phyloP scores from a whole-genome alignment of 495 filamentous ascomycete genomes.

The Gamarada debralockiae region DNA sequence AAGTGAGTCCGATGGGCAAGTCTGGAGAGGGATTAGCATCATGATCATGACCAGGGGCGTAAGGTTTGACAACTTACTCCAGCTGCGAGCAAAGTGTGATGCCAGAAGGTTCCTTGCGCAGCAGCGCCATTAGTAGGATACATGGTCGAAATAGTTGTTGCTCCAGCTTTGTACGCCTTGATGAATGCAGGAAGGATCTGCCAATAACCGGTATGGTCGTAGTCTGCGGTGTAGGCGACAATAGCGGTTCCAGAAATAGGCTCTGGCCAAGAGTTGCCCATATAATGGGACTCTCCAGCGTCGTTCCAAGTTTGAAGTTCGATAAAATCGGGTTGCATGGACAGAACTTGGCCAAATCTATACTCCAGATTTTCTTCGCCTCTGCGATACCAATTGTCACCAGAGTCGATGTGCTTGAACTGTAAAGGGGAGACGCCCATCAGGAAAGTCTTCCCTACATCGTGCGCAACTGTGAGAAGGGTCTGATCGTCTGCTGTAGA shows the following conservation, averaged over 20 bases:
- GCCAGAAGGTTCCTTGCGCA: conserved; percentile 20
- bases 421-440: conserved; percentile 38
- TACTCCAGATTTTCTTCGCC: conserved; percentile 38
- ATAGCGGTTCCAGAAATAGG: conserved; percentile 24
- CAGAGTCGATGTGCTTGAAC: conserved; percentile 36
- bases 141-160: conserved; percentile 12
- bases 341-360: conserved; percentile 20
- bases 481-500: conserved; percentile 23
- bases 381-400: conserved; percentile 36
- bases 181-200: conserved; percentile 32
- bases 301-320: conserved; percentile 38
- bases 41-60: not conserved
- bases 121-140: conserved; percentile 15
- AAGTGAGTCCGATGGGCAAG: conserved; percentile 1
- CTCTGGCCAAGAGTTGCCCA: conserved; percentile 35
- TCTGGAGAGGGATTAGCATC: not conserved
- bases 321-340: conserved; percentile 27
- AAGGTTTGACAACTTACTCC: conserved; percentile 8
- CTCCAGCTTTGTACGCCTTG: conserved; percentile 31
- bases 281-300: conserved; percentile 43
- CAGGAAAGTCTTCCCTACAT: conserved; percentile 31
- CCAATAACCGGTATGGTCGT: conserved; percentile 32
- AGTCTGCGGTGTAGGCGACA: conserved; percentile 26
- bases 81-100: conserved; percentile 13
- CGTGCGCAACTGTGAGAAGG: conserved; percentile 21